Conservation (phyloP, 2,329 filamentous ascomycete genomes). For the Macrophomina pseudophaseolina region DNA sequence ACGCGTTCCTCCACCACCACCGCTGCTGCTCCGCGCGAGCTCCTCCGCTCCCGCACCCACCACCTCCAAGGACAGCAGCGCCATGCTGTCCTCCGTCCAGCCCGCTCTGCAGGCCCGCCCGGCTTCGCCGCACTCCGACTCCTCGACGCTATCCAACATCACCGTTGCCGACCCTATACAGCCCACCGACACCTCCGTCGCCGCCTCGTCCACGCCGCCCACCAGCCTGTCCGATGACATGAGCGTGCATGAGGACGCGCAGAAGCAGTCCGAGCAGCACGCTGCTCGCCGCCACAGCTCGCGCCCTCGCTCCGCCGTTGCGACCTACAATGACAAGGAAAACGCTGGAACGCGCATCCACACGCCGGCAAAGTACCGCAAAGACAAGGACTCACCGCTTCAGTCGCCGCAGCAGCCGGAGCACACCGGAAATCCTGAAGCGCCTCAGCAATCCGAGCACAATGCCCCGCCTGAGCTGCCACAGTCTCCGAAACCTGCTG, state of each 20-base stretch:
- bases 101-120: slow-evolving; percentile 6
- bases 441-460: slow-evolving; percentile 36
- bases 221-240: slow-evolving; percentile 68
- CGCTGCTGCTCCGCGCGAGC: slow-evolving; percentile 16
- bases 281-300: slow-evolving; percentile 51
- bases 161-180: slow-evolving; percentile 41
- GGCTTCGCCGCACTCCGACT: slow-evolving; percentile 29
- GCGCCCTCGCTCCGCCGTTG: slow-evolving; percentile 60
- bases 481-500: slow-evolving; percentile 31
- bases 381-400: slow-evolving; percentile 31
- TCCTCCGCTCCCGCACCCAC: slow-evolving; percentile 12
- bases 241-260: slow-evolving; percentile 56
- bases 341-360: slow-evolving; percentile 67
- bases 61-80: not conserved
- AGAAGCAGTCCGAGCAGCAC: slow-evolving; percentile 24
- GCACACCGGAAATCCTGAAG: not conserved
- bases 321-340: slow-evolving; percentile 70
- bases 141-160: slow-evolving; percentile 50
- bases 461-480: slow-evolving; percentile 30
- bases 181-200: slow-evolving; percentile 47
- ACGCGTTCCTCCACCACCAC: slow-evolving; percentile 17
- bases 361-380: slow-evolving; percentile 53
- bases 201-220: slow-evolving; percentile 67
- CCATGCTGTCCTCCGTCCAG: slow-evolving; percentile 21
- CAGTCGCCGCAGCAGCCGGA: slow-evolving; percentile 9